phyloP scores from a whole-genome alignment of 768 basidiomycete species.

The Phylloporus sp. region DNA sequence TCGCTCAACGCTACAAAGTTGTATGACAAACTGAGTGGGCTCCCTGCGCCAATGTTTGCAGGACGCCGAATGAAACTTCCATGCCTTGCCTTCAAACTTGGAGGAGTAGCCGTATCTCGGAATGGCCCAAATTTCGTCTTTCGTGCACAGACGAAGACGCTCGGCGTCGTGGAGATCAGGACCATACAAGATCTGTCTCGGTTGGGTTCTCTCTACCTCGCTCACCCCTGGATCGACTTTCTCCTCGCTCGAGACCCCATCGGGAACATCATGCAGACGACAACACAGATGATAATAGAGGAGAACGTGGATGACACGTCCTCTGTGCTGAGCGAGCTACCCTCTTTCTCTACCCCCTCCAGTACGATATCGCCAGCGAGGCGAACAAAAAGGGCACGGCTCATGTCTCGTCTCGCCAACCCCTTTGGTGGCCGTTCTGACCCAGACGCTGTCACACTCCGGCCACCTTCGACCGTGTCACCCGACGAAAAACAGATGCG shows the following conservation, averaged over 20 bases:
- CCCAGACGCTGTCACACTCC: too few species aligned
- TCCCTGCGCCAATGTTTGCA: neutral
- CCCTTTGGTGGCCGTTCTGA: too few species aligned
- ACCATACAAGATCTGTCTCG: conserved; percentile 5
- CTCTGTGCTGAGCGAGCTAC: too few species aligned
- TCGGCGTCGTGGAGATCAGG: conserved; percentile 8
- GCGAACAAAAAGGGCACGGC: neutral
- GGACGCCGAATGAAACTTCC: conserved; percentile 7
- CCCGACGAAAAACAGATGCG: too few species aligned
- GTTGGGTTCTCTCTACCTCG: neutral
- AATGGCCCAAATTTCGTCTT: neutral
- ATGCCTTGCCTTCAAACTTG: conserved; percentile 6
- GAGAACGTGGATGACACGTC: neutral
- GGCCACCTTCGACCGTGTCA: too few species aligned
- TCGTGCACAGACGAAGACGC: neutral
- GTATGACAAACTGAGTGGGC: neutral
- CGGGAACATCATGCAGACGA: too few species aligned
- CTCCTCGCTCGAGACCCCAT: conserved; percentile 5
- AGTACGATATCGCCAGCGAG: too few species aligned
- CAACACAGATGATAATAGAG: neutral
- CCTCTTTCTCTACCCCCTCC: neutral
- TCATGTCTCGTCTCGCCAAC: neutral
- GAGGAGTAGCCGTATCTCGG: neutral
- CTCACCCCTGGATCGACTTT: conserved; percentile 13
- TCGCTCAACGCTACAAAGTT: neutral